Conservation (phyloP, 768 basidiomycete genomes). For the Multifurca ochricompacta region DNA sequence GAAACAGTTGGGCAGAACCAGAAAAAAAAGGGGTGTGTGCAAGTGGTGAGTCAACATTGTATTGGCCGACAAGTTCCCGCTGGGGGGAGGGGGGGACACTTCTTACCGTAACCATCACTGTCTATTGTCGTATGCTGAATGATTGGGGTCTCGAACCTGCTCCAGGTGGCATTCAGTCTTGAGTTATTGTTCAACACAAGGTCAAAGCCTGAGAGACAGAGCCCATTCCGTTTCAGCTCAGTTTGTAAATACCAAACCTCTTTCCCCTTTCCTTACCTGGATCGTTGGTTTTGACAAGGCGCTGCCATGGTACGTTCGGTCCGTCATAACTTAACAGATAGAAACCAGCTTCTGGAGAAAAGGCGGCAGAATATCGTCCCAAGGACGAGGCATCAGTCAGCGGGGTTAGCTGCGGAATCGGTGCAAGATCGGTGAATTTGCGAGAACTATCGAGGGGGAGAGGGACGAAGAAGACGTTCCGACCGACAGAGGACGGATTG, state of each 20-base stretch:
- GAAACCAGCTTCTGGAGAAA: slow-evolving; percentile 82
- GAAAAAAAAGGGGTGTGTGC: background rate
- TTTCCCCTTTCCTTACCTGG: slow-evolving; percentile 21
- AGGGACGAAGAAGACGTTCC: slow-evolving; percentile 75
- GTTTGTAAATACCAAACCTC: too few species aligned
- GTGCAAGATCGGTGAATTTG: slow-evolving; percentile 18
- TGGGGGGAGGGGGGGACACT: background rate
- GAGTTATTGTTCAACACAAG: slow-evolving; percentile 68
- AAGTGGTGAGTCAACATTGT: background rate
- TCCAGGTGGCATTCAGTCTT: slow-evolving; percentile 51
- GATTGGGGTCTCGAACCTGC: slow-evolving; percentile 63
- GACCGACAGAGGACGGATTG: slow-evolving; percentile 69
- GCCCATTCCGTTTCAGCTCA: too few species aligned
- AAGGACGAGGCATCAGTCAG: slow-evolving; percentile 46
- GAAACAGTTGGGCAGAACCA: background rate
- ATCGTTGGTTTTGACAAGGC: slow-evolving; percentile 51
- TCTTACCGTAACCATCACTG: slow-evolving; percentile 67
- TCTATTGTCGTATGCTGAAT: slow-evolving; percentile 63
- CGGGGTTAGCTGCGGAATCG: slow-evolving; percentile 34
- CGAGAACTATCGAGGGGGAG: slow-evolving; percentile 45
- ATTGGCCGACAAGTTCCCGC: background rate
- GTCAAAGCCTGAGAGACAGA: slow-evolving; percentile 41
- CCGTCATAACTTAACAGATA: slow-evolving; percentile 77
- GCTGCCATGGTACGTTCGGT: slow-evolving; percentile 83
- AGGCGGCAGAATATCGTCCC: slow-evolving; percentile 57